Evolutionary conservation across 2,329 filamentous ascomycete species (phyloP), one percentile per base, ranked within the genome.

Genomic region (Lachnellula suecica): DNA sequence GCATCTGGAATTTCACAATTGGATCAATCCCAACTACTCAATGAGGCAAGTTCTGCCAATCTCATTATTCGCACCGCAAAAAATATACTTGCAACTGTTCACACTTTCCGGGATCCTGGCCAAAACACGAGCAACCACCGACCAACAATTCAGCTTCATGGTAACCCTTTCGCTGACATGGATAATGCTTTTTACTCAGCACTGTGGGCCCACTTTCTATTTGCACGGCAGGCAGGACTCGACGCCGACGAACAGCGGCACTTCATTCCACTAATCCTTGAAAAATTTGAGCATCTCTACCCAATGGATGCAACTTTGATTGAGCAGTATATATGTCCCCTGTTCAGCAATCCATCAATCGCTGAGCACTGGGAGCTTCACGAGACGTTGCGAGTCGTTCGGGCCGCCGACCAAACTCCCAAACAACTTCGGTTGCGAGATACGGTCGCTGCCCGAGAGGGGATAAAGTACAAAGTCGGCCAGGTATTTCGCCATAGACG

Each of bases 401-500:
- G 79, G 37, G 73, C 74, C 4, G 74, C 76, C 24, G 85, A 88
- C 62, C 70, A 73, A 10, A 79, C 79, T 52, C 74, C 74, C 2
- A 83, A 79, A 56, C 72, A 75, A 54, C 56, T 73, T n/a, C 71
- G 70, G 23, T 49, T 49, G 27, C 63, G 66, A 31, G 58, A 62
- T 24, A 60, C 50, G n/a, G 38, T 31, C 13, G 52, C 47, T 29
- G 43, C 54, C 55, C 49, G 52, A 54, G 63, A 65, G n/a, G 64
- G 70, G 24, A 81, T 91, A 46, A 78, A 72, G 54, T 93, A 83
- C 68, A 82, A 78, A 46, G 81, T 96, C 44, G 94, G 94, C 1
- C 88, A 95, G 62, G 79, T 96, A 6, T 96, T 97, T 67, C 80
- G 79, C 44, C 94, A 99, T 71, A 83, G 78, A 56, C 81, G 91